phyloP scores from a whole-genome alignment of 2,329 filamentous ascomycete species.

The Ilyonectria mors-panacis region DNA sequence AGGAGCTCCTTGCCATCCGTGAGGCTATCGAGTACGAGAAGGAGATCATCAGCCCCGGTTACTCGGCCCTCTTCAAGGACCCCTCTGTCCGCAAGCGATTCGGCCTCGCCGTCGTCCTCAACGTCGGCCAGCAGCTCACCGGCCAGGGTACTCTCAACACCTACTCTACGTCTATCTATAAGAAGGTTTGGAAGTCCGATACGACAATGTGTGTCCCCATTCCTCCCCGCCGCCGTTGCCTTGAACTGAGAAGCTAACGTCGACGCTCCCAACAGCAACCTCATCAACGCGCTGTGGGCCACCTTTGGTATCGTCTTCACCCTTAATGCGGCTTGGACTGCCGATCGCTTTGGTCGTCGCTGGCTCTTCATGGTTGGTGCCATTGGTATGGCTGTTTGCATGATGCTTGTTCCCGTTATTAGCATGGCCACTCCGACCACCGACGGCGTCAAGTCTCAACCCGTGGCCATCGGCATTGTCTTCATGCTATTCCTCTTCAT shows the following conservation, averaged over 20 bases:
- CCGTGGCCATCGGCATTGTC: conserved; percentile 77
- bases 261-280: conserved; percentile 54
- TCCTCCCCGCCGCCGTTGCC: neutral
- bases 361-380: conserved; percentile 79
- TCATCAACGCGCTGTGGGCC: conserved; percentile 83
- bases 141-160: conserved; percentile 81
- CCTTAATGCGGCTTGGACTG: conserved; percentile 80
- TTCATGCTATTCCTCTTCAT: conserved; percentile 77
- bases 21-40: conserved; percentile 81
- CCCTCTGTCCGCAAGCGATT: conserved; percentile 77
- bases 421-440: conserved; percentile 66
- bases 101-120: conserved; percentile 75
- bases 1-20: conserved; percentile 75
- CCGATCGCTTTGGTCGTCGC: conserved; percentile 79
- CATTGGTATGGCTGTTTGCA: conserved; percentile 78
- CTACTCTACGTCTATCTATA: conserved; percentile 82
- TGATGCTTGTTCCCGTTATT: conserved; percentile 72
- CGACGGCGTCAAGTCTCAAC: conserved; percentile 67
- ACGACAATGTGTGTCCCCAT: conserved; percentile 63
- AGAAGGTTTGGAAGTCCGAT: conserved; percentile 74
- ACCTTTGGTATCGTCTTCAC: conserved; percentile 82
- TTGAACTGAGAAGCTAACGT: conserved; percentile 8
- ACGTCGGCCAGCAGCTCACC: conserved; percentile 80
- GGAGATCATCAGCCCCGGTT: conserved; percentile 74
- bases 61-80: conserved; percentile 79